Evolutionary conservation across 257 asterid species (phyloP), one percentile per base, ranked within the genome.

Genomic region (Rehmannia glutinosa): DNA sequence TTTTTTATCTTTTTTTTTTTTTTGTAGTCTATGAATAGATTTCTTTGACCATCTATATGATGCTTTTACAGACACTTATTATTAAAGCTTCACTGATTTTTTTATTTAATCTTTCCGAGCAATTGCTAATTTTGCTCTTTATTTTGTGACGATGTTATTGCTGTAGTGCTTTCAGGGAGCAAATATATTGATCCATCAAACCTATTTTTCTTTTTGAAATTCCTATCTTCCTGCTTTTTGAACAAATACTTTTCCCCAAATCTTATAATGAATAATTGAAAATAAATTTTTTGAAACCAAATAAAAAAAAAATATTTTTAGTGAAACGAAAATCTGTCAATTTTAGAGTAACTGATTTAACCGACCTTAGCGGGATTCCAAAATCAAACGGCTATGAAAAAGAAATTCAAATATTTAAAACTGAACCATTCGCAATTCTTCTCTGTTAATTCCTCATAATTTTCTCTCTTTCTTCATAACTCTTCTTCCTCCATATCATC

Each of bases 331-430:
- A 38, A 38, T 41, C 47, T 13, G 15, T n/a, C 15, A 41, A 13
- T 41, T 13, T 5, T 28, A 10, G 15, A 46, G 9, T 49, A 42
- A 42, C 67, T 13, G 53, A 72, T 20, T 4, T 6, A 73, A 79
- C 82, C 78, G 82, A 62, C 38, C 64, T 56, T 19, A 73, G 82
- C 78, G 90, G 84, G 73, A 80, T 62, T 69, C 66, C 38, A 52
- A 35, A 21, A 55, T 67, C 64, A 69, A 56, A 83, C 91, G 96
- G 85, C 86, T 81, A 82, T 3, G 60, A 36, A 1, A 32, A 33
- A 13, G 16, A 9, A 30, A 19, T 76, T 82, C 85, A 82, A 89
- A 82, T 75, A 61, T 77, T 76, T 62, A 65, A 54, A 60, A 64
- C 52, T 38, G 58, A 70, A 61, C 36, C 24, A 55, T 17, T 73